Evolutionary conservation across 306 rosid genomes (phyloP), one percentile per base, ranked within the genome.

Genomic region (Prunus mongolica): DNA sequence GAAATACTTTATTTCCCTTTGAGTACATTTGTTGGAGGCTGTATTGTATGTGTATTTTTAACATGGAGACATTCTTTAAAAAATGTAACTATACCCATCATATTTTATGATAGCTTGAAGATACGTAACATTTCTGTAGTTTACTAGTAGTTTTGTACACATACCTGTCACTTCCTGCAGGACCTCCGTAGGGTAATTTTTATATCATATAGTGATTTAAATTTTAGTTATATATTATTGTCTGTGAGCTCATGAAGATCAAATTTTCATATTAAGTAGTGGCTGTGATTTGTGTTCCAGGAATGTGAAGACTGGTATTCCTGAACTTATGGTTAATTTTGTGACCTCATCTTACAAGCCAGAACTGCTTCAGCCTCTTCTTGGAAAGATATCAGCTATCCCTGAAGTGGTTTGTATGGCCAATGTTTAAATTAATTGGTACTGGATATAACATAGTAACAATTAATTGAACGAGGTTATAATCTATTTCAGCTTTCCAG

Each of bases 281-380:
- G 58, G 28, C 32, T 74, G 60, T 51, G 34, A 47, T 47, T 77
- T 81, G 76, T 82, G 72, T 81, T 65, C 57, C 83, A 94, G 98
- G 75, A 84, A 92, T 82, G 87, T 88, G 62, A 72, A 74, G 68
- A 90, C 95, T 62, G 86, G 91, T 82, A 87, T 74, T 50, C 89
- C 91, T 71, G 97, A 94, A 83, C 78, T 94, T 73, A 92, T 94
- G 98, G 98, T 94, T 65, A 94, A 94, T 84, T 89, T 94, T 77
- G 98, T 94, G 88, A 94, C 95, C 73, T 92, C 98, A 63, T 92
- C 96, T 66, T 83, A 90, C 88, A 80, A 86, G 82, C 93, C 93
- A 56, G 92, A 89, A 71, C 84, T 87, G 76, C 90, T 94, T 82
- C 77, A 79, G 87, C 88, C 91, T 76, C 83, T 94, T 46, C 89